These are phyloP conservation scores for Oryza longistaminata DNA, from an alignment of 176 grass and related monocot species.

Conservation along the genomic window DNA sequence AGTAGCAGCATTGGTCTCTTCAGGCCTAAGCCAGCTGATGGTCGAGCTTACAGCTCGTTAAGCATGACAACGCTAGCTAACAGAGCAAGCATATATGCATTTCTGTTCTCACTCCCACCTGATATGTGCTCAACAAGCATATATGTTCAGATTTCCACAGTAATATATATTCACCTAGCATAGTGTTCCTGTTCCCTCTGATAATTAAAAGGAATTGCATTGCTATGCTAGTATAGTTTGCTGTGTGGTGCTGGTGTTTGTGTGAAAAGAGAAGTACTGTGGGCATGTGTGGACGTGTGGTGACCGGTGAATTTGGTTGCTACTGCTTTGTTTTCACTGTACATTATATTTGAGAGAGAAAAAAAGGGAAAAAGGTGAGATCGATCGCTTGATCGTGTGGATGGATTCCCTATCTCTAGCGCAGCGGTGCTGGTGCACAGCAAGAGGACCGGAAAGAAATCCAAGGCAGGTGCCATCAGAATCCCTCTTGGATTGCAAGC, in stretches of 20 bases:
- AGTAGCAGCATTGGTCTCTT: not conserved
- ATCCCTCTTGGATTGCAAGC: constrained; percentile 51
- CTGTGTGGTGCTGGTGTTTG: not conserved
- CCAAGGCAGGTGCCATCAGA: constrained; percentile 57
- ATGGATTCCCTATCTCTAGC: constrained; percentile 39
- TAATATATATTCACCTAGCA: not conserved
- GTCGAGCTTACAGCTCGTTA: not conserved
- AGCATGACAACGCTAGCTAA: not conserved
- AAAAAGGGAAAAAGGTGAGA: constrained; percentile 6
- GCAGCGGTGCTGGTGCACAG: constrained; percentile 12
- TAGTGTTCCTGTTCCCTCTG: not conserved
- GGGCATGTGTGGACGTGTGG: not conserved
- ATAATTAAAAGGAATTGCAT: not conserved
- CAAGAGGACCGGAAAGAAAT: constrained; percentile 44
- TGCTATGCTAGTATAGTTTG: not conserved
- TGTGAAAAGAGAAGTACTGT: not conserved
- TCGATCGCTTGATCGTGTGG: constrained; percentile 17
- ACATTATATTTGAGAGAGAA: not conserved
- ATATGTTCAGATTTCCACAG: no score
- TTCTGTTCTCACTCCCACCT: no score
- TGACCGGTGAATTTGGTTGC: not conserved
- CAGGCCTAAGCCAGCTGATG: not conserved
- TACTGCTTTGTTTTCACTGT: constrained; percentile 20
- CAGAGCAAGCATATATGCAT: not conserved
- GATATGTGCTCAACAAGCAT: no score